Evolutionary conservation across 305 asterid species (phyloP).

Genomic region (Fraxinus sp.): DNA sequence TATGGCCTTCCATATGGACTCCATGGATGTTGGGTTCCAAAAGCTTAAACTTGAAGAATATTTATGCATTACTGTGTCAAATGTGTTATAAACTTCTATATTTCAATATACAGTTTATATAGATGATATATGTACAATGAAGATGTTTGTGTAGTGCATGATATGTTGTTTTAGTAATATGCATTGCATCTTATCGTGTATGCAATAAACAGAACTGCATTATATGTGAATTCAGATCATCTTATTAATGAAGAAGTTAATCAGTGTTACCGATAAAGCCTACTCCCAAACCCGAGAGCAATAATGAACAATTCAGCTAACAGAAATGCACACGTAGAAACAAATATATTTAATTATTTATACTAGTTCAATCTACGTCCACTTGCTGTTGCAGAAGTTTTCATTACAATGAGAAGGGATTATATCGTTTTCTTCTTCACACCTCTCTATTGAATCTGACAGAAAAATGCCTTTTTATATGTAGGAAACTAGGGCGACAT

Average conservation of each 20-base stretch:
- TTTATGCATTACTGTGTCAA: not conserved
- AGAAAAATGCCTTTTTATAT: not conserved
- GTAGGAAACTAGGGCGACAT: not conserved
- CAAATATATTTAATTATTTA: not conserved
- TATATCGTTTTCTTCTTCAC: not conserved
- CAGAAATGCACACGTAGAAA: not conserved
- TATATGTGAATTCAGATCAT: constrained; percentile 11
- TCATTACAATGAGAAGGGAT: not conserved
- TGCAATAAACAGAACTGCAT: not conserved
- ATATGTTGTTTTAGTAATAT: not conserved
- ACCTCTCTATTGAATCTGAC: not conserved
- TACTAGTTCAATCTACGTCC: not conserved
- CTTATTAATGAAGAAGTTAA: not conserved
- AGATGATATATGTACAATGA: constrained; percentile 6
- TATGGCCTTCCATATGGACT: constrained; percentile 97
- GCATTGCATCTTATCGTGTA: not conserved
- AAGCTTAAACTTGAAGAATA: constrained; percentile 27
- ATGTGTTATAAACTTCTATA: not conserved
- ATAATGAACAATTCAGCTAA: not conserved
- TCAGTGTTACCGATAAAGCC: not conserved
- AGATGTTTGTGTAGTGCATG: not conserved
- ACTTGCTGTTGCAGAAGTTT: not conserved
- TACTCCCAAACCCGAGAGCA: not conserved
- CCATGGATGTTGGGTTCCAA: constrained; percentile 97
- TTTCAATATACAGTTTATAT: constrained; percentile 1